These are phyloP conservation scores for Dryas octopetala DNA, from an alignment of 306 rosid genomes.

Conservation along the genomic window DNA sequence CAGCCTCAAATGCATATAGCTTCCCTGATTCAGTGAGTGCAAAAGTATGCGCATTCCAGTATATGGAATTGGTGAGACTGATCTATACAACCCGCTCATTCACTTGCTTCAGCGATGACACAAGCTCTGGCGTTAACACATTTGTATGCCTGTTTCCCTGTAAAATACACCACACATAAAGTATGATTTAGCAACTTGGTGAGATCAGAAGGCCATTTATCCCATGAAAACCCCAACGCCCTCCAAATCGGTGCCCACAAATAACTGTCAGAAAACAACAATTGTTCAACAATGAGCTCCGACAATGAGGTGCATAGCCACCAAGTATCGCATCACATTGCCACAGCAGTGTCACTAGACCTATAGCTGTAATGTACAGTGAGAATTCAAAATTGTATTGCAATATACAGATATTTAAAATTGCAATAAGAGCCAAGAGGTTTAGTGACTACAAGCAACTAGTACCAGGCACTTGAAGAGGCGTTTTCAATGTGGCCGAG, in stretches of 20 bases:
- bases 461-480: no score
- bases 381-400: no score
- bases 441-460: no score
- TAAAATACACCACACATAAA: constrained; percentile 10
- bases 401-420: no score
- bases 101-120: constrained; percentile 64
- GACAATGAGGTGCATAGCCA: neutral
- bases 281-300: neutral
- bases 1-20: constrained; percentile 89
- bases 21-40: constrained; percentile 92
- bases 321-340: no score
- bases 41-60: constrained; percentile 94
- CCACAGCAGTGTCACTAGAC: no score
- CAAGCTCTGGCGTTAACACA: constrained; percentile 70
- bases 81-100: constrained; percentile 83
- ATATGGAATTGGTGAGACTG: constrained; percentile 82
- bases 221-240: no score
- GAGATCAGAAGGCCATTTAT: neutral
- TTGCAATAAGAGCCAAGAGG: no score
- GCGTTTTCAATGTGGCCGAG: no score
- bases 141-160: constrained; percentile 74
- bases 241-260: no score
- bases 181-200: constrained; percentile 6
- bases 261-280: no score
- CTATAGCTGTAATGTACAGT: no score